These are phyloP conservation scores for Astragalus membranaceus DNA, from an alignment of 306 rosid genomes.

Conservation along the genomic window DNA sequence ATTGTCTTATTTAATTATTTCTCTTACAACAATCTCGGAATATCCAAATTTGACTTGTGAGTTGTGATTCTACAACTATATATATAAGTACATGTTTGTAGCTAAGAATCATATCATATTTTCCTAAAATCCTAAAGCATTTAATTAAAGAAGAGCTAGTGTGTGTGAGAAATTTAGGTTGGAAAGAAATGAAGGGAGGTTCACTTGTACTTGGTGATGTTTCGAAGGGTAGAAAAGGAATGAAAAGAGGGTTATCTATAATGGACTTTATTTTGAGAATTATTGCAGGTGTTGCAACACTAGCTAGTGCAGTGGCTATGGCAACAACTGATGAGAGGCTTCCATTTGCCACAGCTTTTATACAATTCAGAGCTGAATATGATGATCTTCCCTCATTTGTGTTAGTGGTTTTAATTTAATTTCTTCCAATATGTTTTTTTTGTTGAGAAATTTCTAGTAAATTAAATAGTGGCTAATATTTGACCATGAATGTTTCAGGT, in stretches of 20 bases:
- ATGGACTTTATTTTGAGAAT: slow-evolving; percentile 42
- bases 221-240: slow-evolving; percentile 17
- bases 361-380: slow-evolving; percentile 39
- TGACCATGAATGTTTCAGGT: slow-evolving; percentile 35
- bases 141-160: no score
- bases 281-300: slow-evolving; percentile 29
- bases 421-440: background rate
- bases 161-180: background rate
- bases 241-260: slow-evolving; percentile 34
- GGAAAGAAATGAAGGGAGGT: slow-evolving; percentile 12
- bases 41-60: background rate
- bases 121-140: no score
- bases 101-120: background rate
- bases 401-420: slow-evolving; percentile 20
- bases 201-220: slow-evolving; percentile 24
- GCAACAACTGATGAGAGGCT: slow-evolving; percentile 35
- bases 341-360: slow-evolving; percentile 33
- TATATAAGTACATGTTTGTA: slow-evolving; percentile 1
- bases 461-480: background rate
- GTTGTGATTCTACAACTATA: background rate
- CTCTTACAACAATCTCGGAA: background rate
- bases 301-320: slow-evolving; percentile 34
- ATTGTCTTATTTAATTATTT: background rate
- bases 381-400: slow-evolving; percentile 48
- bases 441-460: background rate